These are phyloP conservation scores for Nelumbo lutea DNA, from an alignment of 164 flowering plant species.

Conservation along the genomic window DNA sequence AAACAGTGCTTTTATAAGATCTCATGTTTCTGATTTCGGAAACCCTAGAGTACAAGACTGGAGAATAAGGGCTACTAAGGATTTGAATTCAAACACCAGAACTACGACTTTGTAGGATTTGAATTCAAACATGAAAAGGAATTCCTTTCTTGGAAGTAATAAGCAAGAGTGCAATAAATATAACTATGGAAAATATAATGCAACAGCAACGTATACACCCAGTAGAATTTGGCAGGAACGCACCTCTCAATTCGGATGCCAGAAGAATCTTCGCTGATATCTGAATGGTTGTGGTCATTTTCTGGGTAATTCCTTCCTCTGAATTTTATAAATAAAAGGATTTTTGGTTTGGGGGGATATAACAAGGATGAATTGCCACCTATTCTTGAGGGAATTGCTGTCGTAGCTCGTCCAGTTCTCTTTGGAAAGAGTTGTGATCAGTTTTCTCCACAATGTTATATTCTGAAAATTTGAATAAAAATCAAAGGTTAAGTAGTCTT, in stretches of 20 bases:
- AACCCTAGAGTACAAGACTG: not conserved
- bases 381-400: too few relatives aligned
- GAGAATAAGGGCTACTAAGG: not conserved
- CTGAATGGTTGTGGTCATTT: not conserved
- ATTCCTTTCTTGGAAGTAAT: not conserved
- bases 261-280: not conserved
- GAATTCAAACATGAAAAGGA: not conserved
- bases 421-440: too few relatives aligned
- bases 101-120: not conserved
- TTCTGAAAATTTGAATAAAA: too few relatives aligned
- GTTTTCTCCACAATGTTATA: too few relatives aligned
- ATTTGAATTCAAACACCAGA: not conserved
- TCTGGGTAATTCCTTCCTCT: not conserved
- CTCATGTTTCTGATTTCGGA: not conserved
- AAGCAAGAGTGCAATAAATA: not conserved
- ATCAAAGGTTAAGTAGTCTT: too few relatives aligned
- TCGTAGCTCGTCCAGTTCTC: too few relatives aligned
- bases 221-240: not conserved
- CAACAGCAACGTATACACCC: too few relatives aligned
- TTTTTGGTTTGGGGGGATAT: too few relatives aligned
- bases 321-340: too few relatives aligned
- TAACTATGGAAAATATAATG: not conserved
- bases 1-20: not conserved
- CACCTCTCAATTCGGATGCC: not conserved
- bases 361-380: too few relatives aligned